Percentiles rank a stretch among this genome's conserved stretches.
These are phyloP conservation scores for Croton setiger DNA, from an alignment of 441 rosid genomes.

Conservation along the genomic window DNA sequence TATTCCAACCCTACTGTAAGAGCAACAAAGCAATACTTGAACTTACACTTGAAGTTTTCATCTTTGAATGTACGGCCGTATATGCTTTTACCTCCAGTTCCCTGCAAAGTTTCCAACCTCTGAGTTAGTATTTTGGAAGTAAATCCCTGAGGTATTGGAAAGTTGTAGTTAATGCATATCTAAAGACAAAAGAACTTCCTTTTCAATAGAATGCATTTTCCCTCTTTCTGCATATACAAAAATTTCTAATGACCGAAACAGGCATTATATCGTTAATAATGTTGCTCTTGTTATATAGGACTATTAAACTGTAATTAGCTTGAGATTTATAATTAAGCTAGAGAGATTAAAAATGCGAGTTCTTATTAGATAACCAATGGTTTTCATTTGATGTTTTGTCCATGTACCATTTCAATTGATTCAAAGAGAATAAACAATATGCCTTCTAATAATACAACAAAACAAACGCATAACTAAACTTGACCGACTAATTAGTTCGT, in stretches of 20 bases:
- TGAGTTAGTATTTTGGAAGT: not conserved
- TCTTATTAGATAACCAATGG: not conserved
- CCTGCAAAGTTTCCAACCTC: conserved; percentile 45
- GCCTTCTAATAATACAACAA: not conserved
- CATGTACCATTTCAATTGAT: not conserved
- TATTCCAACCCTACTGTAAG: not conserved
- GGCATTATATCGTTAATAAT: not conserved
- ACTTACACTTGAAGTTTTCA: conserved; percentile 96
- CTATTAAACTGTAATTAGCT: not conserved
- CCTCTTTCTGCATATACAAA: not conserved
- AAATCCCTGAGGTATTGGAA: not conserved
- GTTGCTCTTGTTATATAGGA: not conserved
- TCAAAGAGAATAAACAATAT: not conserved
- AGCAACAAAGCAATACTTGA: conserved; percentile 14
- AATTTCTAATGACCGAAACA: not conserved
- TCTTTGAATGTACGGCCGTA: conserved; percentile 96
- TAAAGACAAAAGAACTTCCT: not conserved
- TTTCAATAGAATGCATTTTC: not conserved
- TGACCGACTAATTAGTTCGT: not conserved
- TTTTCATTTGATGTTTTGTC: not conserved
- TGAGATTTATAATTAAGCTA: not conserved
- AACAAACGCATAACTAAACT: not conserved
- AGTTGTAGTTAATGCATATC: not conserved
- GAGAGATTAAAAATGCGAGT: not conserved
- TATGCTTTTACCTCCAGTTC: conserved; percentile 99